These are phyloP conservation scores for Lophiostoma macrostomum DNA, from an alignment of 495 filamentous ascomycete species.

Conservation along the genomic window DNA sequence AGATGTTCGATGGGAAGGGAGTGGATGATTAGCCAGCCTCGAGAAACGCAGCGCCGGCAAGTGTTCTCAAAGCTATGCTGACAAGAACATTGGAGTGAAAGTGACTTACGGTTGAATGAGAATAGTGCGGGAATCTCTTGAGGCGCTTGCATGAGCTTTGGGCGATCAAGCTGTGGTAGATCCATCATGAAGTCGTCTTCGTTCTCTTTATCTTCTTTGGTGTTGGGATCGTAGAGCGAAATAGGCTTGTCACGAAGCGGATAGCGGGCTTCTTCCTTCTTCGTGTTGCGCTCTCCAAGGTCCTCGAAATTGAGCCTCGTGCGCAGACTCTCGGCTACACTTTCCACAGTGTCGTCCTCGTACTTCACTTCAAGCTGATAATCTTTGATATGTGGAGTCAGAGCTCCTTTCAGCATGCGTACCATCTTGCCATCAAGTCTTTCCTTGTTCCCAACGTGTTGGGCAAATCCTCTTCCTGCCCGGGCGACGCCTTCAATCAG, in stretches of 20 bases:
- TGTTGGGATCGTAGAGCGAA: slow-evolving; percentile 53
- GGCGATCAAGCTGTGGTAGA: slow-evolving; percentile 48
- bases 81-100: too few relatives aligned
- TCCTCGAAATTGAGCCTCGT: slow-evolving; percentile 23
- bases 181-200: slow-evolving; percentile 40
- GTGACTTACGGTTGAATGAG: slow-evolving; percentile 60
- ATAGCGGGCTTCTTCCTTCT: not conserved
- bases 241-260: slow-evolving; percentile 45
- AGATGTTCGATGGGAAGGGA: too few relatives aligned
- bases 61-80: too few relatives aligned
- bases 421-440: slow-evolving; percentile 61
- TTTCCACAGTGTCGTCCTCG: slow-evolving; percentile 49
- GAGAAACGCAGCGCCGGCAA: too few relatives aligned
- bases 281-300: not conserved
- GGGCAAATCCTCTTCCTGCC: slow-evolving; percentile 64
- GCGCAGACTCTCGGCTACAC: slow-evolving; percentile 45
- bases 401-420: slow-evolving; percentile 66
- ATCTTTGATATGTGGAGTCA: slow-evolving; percentile 58
- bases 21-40: too few relatives aligned
- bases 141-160: slow-evolving; percentile 61
- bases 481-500: slow-evolving; percentile 65
- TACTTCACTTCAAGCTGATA: slow-evolving; percentile 62
- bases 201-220: slow-evolving; percentile 38
- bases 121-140: slow-evolving; percentile 59
- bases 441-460: slow-evolving; percentile 56